These are phyloP conservation scores for Aethionema arabicum DNA, from an alignment of 345 rosid species.

Conservation along the genomic window DNA sequence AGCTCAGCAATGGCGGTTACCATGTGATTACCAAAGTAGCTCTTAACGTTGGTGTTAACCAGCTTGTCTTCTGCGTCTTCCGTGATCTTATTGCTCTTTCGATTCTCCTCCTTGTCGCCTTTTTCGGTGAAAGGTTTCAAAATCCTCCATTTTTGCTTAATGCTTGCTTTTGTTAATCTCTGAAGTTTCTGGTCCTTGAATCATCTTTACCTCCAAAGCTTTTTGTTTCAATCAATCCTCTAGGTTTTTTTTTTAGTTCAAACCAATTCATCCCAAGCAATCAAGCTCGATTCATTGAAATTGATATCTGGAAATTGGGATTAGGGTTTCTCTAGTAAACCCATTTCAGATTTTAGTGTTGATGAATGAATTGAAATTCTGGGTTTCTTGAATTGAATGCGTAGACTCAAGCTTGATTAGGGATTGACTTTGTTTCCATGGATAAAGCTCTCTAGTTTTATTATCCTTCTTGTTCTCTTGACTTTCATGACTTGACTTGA, in stretches of 20 bases:
- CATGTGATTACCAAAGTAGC: slow-evolving; percentile 96
- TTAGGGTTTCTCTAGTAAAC: no score
- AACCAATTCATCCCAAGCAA: background rate
- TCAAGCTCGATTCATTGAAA: background rate
- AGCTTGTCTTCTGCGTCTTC: slow-evolving; percentile 88
- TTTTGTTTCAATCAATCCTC: background rate
- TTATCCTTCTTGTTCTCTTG: no score
- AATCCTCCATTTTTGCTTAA: background rate
- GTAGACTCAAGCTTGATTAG: background rate
- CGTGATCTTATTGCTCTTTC: slow-evolving; percentile 94
- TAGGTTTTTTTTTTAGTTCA: background rate
- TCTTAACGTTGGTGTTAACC: slow-evolving; percentile 88
- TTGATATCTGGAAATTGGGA: no score
- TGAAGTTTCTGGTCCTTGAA: background rate
- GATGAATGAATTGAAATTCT: background rate
- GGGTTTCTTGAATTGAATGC: background rate
- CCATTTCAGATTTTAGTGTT: no score
- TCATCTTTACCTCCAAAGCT: background rate
- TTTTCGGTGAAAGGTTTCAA: slow-evolving; percentile 69
- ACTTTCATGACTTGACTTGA: no score
- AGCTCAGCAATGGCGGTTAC: slow-evolving; percentile 75
- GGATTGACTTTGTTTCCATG: no score
- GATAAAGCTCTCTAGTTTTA: no score
- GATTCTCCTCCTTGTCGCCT: slow-evolving; percentile 89
- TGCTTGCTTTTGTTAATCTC: background rate